These are phyloP conservation scores for Elaeis guineensis DNA, from an alignment of 176 grass and related monocot genomes.

Conservation along the genomic window DNA sequence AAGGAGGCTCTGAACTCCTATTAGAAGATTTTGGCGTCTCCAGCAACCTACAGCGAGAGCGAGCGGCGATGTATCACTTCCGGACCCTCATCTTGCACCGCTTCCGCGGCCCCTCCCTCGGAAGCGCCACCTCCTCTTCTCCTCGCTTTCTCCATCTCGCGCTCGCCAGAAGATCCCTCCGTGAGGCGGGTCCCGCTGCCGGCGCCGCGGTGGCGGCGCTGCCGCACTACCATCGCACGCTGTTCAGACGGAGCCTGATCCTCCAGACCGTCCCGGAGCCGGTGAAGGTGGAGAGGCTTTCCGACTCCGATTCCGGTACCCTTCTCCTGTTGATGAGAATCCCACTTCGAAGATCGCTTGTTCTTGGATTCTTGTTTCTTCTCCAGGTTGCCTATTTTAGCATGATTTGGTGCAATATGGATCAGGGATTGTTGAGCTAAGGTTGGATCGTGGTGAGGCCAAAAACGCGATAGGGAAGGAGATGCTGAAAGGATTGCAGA, in stretches of 20 bases:
- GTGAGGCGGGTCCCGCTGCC: neutral
- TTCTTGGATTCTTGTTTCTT: constrained; percentile 9
- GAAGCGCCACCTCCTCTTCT: no score
- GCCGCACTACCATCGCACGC: constrained; percentile 1
- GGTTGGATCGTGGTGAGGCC: constrained; percentile 45
- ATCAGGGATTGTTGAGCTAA: constrained; percentile 68
- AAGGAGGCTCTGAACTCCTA: no score
- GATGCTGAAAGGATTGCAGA: constrained; percentile 35
- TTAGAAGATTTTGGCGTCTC: no score
- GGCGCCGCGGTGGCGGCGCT: neutral
- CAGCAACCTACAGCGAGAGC: no score
- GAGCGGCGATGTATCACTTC: no score
- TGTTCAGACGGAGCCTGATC: constrained; percentile 23
- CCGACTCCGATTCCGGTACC: constrained; percentile 42
- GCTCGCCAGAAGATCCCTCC: neutral
- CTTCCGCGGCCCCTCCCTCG: no score
- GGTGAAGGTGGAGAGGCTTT: constrained; percentile 40
- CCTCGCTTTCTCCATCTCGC: no score
- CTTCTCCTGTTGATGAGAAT: neutral
- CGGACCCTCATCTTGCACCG: no score
- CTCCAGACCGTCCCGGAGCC: constrained; percentile 32
- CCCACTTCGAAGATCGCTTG: neutral
- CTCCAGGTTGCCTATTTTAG: neutral
- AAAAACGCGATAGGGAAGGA: constrained; percentile 87
- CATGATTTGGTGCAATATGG: neutral